Conservation (phyloP, 768 basidiomycete species). For the Suillus alpinus region DNA sequence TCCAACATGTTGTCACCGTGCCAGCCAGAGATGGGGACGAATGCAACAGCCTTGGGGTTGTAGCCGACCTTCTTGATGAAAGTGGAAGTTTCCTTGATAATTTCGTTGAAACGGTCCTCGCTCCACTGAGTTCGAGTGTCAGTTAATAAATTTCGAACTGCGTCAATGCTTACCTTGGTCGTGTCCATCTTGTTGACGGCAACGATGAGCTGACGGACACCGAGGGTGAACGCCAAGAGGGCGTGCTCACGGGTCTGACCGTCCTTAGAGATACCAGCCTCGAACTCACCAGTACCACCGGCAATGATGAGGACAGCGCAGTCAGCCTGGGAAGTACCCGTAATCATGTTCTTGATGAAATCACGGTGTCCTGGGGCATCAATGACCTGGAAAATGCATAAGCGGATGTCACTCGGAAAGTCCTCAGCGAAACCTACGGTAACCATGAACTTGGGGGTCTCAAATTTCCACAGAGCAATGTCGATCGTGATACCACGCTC, state of each 20-base stretch:
- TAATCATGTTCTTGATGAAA: constrained; percentile 99
- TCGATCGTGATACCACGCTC: constrained; percentile 99
- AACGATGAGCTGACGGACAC: constrained; percentile 99
- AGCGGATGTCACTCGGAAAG: neutral
- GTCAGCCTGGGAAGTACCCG: constrained; percentile 99
- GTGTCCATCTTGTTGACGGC: constrained; percentile 99
- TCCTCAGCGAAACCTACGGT: constrained; percentile 53
- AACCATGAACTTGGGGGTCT: constrained; percentile 95
- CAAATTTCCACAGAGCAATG: constrained; percentile 99
- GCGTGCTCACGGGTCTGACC: constrained; percentile 99
- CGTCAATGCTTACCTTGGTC: constrained; percentile 63
- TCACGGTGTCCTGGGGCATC: constrained; percentile 99
- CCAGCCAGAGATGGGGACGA: constrained; percentile 99
- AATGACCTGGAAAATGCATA: constrained; percentile 66
- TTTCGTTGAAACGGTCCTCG: constrained; percentile 99
- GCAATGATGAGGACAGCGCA: constrained; percentile 99
- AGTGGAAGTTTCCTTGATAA: constrained; percentile 93
- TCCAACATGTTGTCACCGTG: constrained; percentile 99
- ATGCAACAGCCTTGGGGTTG: constrained; percentile 98
- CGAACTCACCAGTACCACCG: constrained; percentile 99
- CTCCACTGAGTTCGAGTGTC: constrained; percentile 69
- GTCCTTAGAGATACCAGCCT: constrained; percentile 99
- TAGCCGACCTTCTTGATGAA: constrained; percentile 99
- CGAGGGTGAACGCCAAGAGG: constrained; percentile 98
- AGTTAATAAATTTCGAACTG: neutral